A percentile compares a stretch with the other conserved stretches of the same genome.
These are phyloP conservation scores for Hemerocallis citrina DNA, from an alignment of 106 monocot genomes.

Conservation along the genomic window DNA sequence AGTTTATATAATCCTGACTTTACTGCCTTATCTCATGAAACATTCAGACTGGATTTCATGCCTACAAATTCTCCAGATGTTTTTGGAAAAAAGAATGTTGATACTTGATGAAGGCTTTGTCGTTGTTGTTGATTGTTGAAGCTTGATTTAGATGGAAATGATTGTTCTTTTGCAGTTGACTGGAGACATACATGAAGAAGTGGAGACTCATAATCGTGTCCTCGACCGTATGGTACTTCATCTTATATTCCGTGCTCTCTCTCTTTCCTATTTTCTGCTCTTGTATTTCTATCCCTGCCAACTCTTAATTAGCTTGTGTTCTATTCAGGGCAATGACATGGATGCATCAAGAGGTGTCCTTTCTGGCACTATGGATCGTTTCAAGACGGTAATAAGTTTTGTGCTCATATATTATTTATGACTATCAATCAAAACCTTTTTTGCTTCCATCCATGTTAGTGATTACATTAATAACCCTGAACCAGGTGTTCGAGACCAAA, in stretches of 20 bases:
- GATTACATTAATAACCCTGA: background rate
- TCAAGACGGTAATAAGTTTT: conserved; percentile 65
- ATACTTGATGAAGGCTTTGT: too few species aligned
- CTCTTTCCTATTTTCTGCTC: background rate
- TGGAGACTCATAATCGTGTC: conserved; percentile 65
- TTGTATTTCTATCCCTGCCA: background rate
- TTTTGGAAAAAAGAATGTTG: too few species aligned
- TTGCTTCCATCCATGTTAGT: background rate
- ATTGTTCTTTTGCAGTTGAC: conserved; percentile 61
- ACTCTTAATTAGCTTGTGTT: background rate
- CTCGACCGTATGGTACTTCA: conserved; percentile 74
- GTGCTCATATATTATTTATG: background rate
- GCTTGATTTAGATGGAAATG: background rate
- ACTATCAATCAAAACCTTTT: background rate
- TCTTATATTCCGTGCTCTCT: background rate
- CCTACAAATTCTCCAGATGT: too few species aligned
- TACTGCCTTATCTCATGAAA: too few species aligned
- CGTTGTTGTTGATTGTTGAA: too few species aligned
- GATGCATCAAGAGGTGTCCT: conserved; percentile 83
- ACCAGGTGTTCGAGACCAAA: conserved; percentile 89
- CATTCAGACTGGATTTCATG: too few species aligned
- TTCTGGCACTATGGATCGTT: conserved; percentile 80
- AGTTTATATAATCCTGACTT: too few species aligned
- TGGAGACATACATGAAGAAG: conserved; percentile 93
- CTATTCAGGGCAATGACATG: conserved; percentile 76